A percentile compares a stretch with the other conserved stretches of the same genome.
Conservation (phyloP, 192 early-diverging fungal genomes). For the Coemansia sp. region DNA sequence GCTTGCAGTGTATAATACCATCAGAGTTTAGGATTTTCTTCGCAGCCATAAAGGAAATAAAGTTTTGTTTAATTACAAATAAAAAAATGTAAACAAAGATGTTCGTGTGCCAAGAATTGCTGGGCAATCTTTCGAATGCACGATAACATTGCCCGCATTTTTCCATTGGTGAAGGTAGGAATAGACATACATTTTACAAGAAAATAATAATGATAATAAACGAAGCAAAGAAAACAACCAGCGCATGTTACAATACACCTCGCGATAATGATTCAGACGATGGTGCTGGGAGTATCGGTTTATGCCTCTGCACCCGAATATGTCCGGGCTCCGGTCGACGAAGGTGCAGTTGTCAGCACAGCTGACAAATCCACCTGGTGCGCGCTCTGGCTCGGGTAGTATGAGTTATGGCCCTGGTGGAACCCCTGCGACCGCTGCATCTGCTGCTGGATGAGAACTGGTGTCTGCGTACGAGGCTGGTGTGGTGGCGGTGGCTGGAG, state of each 20-base stretch:
- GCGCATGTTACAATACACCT: no score
- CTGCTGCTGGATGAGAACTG: constrained; percentile 8
- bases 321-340: neutral
- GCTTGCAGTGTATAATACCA: neutral
- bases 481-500: constrained; percentile 20
- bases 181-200: neutral
- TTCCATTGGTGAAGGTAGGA: neutral
- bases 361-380: constrained; percentile 1
- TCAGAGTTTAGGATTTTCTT: neutral
- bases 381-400: neutral
- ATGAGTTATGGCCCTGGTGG: constrained; percentile 7
- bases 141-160: no score
- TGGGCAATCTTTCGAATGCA: neutral
- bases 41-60: neutral
- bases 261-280: no score
- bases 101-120: neutral
- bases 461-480: neutral
- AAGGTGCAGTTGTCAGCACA: constrained; percentile 12
- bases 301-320: neutral
- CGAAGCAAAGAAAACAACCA: neutral
- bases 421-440: neutral
- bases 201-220: neutral
- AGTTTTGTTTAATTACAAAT: neutral
- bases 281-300: no score
- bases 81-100: neutral